phyloP scores from a whole-genome alignment of 1,139 yeast species.

The Kodamaea arcana region DNA sequence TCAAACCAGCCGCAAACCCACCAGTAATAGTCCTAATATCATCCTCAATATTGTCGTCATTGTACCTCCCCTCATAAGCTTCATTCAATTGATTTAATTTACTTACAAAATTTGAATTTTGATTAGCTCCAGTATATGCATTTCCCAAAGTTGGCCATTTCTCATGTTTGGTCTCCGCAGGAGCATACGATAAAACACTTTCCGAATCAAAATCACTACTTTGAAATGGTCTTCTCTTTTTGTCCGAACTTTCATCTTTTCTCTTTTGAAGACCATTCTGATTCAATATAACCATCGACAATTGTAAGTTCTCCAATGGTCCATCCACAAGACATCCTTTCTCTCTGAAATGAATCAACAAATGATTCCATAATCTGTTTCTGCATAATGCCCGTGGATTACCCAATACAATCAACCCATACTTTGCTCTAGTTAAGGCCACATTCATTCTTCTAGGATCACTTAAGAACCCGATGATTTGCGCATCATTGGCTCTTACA shows the following conservation, averaged over 20 bases:
- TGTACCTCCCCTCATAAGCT: slow-evolving; percentile 21
- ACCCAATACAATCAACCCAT: slow-evolving; percentile 78
- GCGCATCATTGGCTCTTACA: slow-evolving; percentile 84
- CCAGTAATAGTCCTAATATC: slow-evolving; percentile 46
- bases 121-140: slow-evolving; percentile 15
- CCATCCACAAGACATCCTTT: slow-evolving; percentile 91
- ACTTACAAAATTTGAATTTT: slow-evolving; percentile 41
- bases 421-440: slow-evolving; percentile 87
- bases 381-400: slow-evolving; percentile 75
- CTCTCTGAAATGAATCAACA: slow-evolving; percentile 75
- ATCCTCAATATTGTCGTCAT: slow-evolving; percentile 32
- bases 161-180: slow-evolving; percentile 9
- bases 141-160: slow-evolving; percentile 38
- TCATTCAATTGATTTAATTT: slow-evolving; percentile 31
- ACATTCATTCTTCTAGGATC: slow-evolving; percentile 92
- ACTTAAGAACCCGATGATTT: slow-evolving; percentile 78
- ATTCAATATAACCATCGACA: slow-evolving; percentile 60
- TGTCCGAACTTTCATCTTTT: slow-evolving; percentile 3
- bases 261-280: slow-evolving; percentile 3
- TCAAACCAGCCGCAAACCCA: slow-evolving; percentile 43
- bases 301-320: slow-evolving; percentile 73
- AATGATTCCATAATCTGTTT: slow-evolving; percentile 74
- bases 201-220: slow-evolving; percentile 41
- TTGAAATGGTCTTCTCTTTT: slow-evolving; percentile 4
- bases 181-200: slow-evolving; percentile 44